These are phyloP conservation scores for Nigrograna mackinnonii DNA, from an alignment of 2,329 filamentous ascomycete genomes.

Conservation along the genomic window DNA sequence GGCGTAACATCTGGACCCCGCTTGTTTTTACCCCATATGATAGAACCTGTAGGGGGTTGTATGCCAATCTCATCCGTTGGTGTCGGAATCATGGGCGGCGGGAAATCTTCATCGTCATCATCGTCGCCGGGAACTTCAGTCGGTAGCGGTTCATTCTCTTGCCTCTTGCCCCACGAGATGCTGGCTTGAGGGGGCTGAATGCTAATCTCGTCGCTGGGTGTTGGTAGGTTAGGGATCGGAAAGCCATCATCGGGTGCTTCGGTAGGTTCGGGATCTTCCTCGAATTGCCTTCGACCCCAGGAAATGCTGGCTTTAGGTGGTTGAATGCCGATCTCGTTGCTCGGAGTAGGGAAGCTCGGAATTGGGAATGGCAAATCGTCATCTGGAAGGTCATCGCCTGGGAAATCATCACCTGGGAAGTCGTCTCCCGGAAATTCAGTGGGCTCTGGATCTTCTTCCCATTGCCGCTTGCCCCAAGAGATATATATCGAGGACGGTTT, in stretches of 20 bases:
- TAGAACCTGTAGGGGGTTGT: conserved; percentile 5
- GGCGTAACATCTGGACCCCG: neutral
- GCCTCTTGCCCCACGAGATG: conserved; percentile 10
- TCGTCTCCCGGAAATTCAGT: conserved; percentile 3
- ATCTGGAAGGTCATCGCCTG: conserved; percentile 6
- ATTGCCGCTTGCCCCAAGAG: conserved; percentile 8
- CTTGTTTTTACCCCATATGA: conserved; percentile 14
- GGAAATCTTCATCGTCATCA: neutral
- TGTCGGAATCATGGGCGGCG: neutral
- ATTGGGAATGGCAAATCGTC: neutral
- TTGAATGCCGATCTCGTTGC: conserved; percentile 13
- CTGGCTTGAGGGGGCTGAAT: conserved; percentile 11
- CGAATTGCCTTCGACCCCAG: conserved; percentile 16
- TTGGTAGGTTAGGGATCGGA: neutral
- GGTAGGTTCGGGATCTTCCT: conserved; percentile 5
- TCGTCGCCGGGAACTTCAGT: conserved; percentile 1
- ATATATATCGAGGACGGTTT: conserved; percentile 1
- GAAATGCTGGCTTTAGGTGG: conserved; percentile 13
- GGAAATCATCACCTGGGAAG: neutral
- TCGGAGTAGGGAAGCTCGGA: conserved; percentile 6
- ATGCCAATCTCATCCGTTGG: conserved; percentile 7
- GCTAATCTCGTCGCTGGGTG: conserved; percentile 4
- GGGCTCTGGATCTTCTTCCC: conserved; percentile 5
- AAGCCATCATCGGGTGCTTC: neutral
- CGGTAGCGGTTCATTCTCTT: conserved; percentile 2